Evolutionary conservation across 345 rosid genomes (phyloP), one percentile per base, ranked within the genome.

Genomic region (Limnanthes douglasii): DNA sequence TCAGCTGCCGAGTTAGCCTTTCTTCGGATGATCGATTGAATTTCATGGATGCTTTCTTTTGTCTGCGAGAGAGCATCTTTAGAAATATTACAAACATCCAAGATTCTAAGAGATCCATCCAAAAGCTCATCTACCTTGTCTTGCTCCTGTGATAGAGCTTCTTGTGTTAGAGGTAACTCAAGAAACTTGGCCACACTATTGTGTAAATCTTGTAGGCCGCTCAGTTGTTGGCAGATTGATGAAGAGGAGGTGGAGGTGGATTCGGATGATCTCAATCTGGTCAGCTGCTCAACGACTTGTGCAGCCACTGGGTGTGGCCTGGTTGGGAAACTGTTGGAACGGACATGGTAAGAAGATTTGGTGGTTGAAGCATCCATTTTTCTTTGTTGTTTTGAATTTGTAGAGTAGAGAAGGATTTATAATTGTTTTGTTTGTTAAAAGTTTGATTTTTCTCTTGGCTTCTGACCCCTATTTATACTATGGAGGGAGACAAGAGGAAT

Each of bases 251-350:
- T 39, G 8, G 56, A 50, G 25, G 50, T 15, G 17, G 41, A 16
- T 13, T 41, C 39, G 19, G 46, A 45, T 7, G 56, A 23, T 32
- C 53, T 64, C 45, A 57, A 41, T 50, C 52, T 47, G 31, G 20
- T 23, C 25, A 64, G 10, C 5, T 57, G 50, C 32, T 57, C 58
- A 13, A 53, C 44, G 1, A 61, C 13, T 31, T 64, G 31, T 28
- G 65, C 45, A 11, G 46, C 15, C n/a, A 46, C 11, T 13, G 65
- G 65, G 38, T 69, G 60, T 21, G 51, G 39, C 28, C 44, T 57
- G 2, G 60, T 38, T 5, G 65, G 70, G 33, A 63, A 43, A 22
- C 70, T 64, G 41, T 60, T 54, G 3, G 69, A 62, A 15, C 74
- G 52, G 48, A 46, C 11, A 11, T 60, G 74, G 59, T 17, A 50